Conservation (phyloP, 1,284 basidiomycete species). For the Bondarzewia mesenterica region DNA sequence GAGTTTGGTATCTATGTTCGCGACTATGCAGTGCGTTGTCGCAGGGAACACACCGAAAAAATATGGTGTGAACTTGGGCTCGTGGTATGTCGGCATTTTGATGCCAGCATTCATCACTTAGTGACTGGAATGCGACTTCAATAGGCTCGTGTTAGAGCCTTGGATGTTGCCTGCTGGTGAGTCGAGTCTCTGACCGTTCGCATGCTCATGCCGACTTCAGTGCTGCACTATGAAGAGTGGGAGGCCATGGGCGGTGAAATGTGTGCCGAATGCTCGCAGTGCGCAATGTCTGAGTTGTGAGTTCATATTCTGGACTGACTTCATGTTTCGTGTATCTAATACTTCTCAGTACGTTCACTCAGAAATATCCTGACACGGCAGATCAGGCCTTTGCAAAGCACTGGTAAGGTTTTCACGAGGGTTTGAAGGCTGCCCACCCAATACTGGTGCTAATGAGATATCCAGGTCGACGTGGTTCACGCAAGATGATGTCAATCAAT, state of each 20-base stretch:
- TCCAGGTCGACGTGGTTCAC: conserved; percentile 67
- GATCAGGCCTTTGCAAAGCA: conserved; percentile 54
- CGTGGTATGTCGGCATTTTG: too few species aligned
- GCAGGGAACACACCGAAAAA: conserved; percentile 36
- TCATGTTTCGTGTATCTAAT: background rate
- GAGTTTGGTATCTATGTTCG: conserved; percentile 3
- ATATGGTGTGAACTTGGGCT: conserved; percentile 60
- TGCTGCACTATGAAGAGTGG: conserved; percentile 39
- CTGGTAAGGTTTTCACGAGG: conserved; percentile 33
- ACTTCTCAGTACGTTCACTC: conserved; percentile 39
- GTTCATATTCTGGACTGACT: conserved; percentile 11
- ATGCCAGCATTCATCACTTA: background rate
- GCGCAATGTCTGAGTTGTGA: conserved; percentile 56
- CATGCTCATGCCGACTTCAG: background rate
- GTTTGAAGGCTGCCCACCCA: too few species aligned
- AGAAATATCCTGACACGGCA: conserved; percentile 49
- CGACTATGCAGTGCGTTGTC: conserved; percentile 15
- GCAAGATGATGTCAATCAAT: conserved; percentile 45
- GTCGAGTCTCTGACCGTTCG: background rate
- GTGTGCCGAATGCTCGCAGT: conserved; percentile 44
- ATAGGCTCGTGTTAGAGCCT: conserved; percentile 44
- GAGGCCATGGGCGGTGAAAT: conserved; percentile 52
- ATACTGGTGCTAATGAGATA: conserved; percentile 2
- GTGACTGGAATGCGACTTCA: background rate
- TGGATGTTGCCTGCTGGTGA: conserved; percentile 64